Evolutionary conservation across 495 filamentous ascomycete genomes (phyloP).

Genomic region (Talaromyces ruber): DNA sequence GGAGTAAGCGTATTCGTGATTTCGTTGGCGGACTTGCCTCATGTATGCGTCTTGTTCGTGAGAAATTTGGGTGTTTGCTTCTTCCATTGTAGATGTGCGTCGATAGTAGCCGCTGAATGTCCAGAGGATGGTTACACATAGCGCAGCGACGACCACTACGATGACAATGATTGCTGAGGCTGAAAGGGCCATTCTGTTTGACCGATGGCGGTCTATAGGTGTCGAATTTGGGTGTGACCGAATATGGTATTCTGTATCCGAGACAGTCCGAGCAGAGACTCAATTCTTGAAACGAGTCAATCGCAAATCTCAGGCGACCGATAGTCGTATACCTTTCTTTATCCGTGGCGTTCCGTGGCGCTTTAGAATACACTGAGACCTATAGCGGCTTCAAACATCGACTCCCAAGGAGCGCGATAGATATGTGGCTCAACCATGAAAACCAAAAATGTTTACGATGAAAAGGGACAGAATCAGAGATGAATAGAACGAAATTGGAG

Average conservation of each 20-base stretch:
- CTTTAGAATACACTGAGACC: not conserved
- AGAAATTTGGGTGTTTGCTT: not conserved
- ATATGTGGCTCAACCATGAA: not conserved
- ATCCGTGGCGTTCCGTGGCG: not conserved
- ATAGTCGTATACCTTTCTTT: not conserved
- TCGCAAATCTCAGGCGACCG: not conserved
- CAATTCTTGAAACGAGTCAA: not conserved
- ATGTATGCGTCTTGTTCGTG: constrained; percentile 8
- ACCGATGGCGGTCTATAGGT: not conserved
- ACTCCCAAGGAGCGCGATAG: not conserved
- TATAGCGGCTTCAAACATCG: not conserved
- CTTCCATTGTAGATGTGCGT: not conserved
- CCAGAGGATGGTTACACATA: constrained; percentile 2
- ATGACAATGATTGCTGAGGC: constrained; percentile 2
- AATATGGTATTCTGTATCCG: not conserved
- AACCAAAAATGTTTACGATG: not conserved
- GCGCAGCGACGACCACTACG: not conserved
- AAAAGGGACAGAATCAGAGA: not conserved
- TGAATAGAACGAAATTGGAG: not conserved
- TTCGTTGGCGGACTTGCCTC: constrained; percentile 7
- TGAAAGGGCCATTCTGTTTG: not conserved
- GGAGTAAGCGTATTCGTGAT: not conserved
- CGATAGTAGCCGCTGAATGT: constrained; percentile 2
- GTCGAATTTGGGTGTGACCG: not conserved
- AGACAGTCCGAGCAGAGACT: not conserved